A percentile compares a stretch with the other conserved stretches of the same genome.
Conservation (phyloP, 73 alveolate species). For the Paramecium tetraurelia region DNA sequence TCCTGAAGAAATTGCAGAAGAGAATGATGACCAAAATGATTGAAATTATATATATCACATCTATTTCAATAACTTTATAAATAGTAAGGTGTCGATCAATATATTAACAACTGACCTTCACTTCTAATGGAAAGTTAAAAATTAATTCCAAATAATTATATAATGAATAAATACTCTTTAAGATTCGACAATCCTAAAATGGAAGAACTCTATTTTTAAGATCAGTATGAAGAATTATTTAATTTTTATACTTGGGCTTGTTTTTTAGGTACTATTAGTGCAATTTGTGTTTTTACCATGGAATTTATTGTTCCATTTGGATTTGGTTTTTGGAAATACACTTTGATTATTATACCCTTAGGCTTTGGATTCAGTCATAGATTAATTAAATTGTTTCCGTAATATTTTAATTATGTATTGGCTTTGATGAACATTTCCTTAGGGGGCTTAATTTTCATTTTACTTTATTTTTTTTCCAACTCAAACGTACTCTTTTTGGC, state of each 20-base stretch:
- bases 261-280: slow-evolving; percentile 11
- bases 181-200: not conserved
- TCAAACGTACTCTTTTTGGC: slow-evolving; percentile 6
- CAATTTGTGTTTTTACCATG: slow-evolving; percentile 11
- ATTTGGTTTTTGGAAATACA: not conserved
- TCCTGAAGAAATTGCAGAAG: slow-evolving; percentile 8
- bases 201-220: slow-evolving; percentile 1
- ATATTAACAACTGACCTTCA: not conserved
- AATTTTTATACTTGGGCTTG: slow-evolving; percentile 8
- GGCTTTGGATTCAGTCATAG: not conserved
- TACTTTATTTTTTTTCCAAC: not conserved
- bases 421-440: not conserved
- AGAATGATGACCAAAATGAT: slow-evolving; percentile 28
- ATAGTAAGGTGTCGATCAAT: not conserved
- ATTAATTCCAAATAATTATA: not conserved
- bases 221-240: not conserved
- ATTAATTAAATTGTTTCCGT: not conserved
- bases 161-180: not conserved
- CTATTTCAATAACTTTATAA: not conserved
- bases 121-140: not conserved
- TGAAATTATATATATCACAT: not conserved
- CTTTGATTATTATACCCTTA: not conserved
- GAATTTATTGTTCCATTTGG: slow-evolving; percentile 39
- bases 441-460: not conserved
- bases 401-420: not conserved